Percentiles rank a stretch among this genome's conserved stretches.
phyloP scores from a whole-genome alignment of 306 rosid species.

The Sicyos edulis region DNA sequence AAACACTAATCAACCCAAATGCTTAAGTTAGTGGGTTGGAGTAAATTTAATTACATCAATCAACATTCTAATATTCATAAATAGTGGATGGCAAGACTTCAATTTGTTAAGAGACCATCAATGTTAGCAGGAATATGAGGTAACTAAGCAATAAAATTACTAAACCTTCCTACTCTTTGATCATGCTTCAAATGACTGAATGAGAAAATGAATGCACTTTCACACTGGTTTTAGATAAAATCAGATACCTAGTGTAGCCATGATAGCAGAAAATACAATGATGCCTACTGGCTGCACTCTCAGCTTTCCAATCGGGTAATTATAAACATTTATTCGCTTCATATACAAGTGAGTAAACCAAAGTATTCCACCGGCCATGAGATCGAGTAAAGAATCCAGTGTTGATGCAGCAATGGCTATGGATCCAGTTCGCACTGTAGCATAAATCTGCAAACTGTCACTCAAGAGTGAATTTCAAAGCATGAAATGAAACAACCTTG shows the following conservation, averaged over 20 bases:
- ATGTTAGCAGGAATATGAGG: neutral
- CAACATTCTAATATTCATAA: neutral
- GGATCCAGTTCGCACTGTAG: conserved; percentile 49
- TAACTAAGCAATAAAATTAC: conserved; percentile 1
- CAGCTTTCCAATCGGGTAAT: conserved; percentile 84
- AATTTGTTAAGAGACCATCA: neutral
- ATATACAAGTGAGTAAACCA: conserved; percentile 87
- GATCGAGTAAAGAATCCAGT: conserved; percentile 51
- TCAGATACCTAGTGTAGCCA: conserved; percentile 84
- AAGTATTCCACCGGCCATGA: conserved; percentile 87
- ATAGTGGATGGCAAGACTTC: neutral
- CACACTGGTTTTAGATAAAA: conserved; percentile 11
- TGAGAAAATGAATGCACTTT: neutral
- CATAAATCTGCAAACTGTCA: conserved; percentile 38
- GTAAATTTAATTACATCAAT: too few species aligned
- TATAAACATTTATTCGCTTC: conserved; percentile 69
- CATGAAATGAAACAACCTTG: neutral
- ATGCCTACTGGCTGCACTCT: conserved; percentile 96
- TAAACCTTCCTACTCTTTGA: neutral
- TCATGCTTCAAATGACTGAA: neutral
- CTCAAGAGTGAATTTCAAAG: conserved; percentile 14
- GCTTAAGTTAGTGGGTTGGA: too few species aligned
- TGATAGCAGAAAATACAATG: conserved; percentile 79
- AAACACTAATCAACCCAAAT: too few species aligned
- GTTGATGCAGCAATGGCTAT: conserved; percentile 61